A percentile compares a stretch with the other conserved stretches of the same genome.
Conservation (phyloP, 768 basidiomycete species). For the Agrocybe pediades region DNA sequence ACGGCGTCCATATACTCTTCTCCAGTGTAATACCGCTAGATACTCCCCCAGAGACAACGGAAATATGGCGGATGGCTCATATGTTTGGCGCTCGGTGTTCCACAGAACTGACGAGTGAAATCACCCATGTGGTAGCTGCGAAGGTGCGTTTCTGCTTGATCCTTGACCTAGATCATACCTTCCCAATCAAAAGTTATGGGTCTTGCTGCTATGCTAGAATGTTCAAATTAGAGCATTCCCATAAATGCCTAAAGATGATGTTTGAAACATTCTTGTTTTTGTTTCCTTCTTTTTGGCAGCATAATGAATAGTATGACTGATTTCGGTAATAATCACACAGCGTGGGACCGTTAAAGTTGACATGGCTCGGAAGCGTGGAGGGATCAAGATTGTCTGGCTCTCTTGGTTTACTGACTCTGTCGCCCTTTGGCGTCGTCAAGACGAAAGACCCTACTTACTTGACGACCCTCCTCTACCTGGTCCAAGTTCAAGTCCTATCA, state of each 20-base stretch:
- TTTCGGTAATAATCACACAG: slow-evolving; percentile 35
- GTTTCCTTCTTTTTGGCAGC: slow-evolving; percentile 6
- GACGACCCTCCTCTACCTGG: slow-evolving; percentile 49
- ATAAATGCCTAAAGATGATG: background rate
- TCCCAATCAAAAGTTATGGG: background rate
- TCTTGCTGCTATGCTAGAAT: background rate
- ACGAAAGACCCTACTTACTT: slow-evolving; percentile 76
- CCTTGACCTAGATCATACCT: too few species aligned
- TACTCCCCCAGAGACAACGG: slow-evolving; percentile 72
- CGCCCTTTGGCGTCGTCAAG: slow-evolving; percentile 83
- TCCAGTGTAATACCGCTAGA: slow-evolving; percentile 96
- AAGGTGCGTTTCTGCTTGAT: slow-evolving; percentile 57
- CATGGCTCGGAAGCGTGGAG: slow-evolving; percentile 72
- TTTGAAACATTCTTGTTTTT: slow-evolving; percentile 2
- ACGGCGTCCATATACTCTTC: slow-evolving; percentile 82
- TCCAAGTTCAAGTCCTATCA: slow-evolving; percentile 35
- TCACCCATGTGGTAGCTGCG: slow-evolving; percentile 92
- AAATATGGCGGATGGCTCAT: slow-evolving; percentile 83
- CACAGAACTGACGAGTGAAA: slow-evolving; percentile 60
- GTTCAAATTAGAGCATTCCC: background rate
- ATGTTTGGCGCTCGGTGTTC: slow-evolving; percentile 88
- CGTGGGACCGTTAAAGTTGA: slow-evolving; percentile 92
- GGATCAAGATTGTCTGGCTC: slow-evolving; percentile 83
- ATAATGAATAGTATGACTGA: slow-evolving; percentile 1
- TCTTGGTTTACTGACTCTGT: slow-evolving; percentile 90